These are phyloP conservation scores for Maudiozyma bulderi DNA, from an alignment of 805 yeast genomes.

Conservation along the genomic window DNA sequence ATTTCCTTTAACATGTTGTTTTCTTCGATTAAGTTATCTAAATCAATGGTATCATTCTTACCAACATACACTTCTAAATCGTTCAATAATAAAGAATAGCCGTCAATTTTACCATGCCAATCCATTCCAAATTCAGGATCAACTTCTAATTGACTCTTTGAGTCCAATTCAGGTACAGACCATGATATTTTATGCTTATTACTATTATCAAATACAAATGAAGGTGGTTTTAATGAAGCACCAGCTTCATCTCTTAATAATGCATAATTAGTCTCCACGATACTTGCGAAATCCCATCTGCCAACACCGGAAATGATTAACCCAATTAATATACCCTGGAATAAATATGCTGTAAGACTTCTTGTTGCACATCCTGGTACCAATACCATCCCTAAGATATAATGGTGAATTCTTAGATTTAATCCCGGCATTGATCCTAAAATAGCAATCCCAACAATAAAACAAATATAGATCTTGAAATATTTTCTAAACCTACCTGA, in stretches of 20 bases:
- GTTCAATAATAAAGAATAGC: conserved; percentile 60
- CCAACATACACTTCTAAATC: conserved; percentile 74
- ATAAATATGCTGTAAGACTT: conserved; percentile 58
- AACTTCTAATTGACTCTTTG: neutral
- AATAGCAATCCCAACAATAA: conserved; percentile 36
- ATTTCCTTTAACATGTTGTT: conserved; percentile 25
- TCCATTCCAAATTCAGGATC: conserved; percentile 10
- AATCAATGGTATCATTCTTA: conserved; percentile 34
- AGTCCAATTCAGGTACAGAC: conserved; percentile 3
- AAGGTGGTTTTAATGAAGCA: conserved; percentile 41
- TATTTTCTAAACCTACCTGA: conserved; percentile 60
- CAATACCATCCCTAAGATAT: conserved; percentile 63
- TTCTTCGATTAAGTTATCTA: conserved; percentile 28
- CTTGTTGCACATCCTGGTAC: conserved; percentile 78
- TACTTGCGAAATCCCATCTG: conserved; percentile 89
- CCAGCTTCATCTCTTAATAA: conserved; percentile 68
- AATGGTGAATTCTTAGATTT: conserved; percentile 72
- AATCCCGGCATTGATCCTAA: conserved; percentile 52
- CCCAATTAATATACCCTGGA: conserved; percentile 81
- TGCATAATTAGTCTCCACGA: conserved; percentile 65
- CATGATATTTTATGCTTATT: conserved; percentile 22
- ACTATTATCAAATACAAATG: conserved; percentile 20
- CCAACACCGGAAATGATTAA: conserved; percentile 75
- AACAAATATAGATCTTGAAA: conserved; percentile 41
- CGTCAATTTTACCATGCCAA: conserved; percentile 31